Base-by-base conservation (phyloP, 108 stramenopile genomes). In the Nannochloropsis salina region DNA sequence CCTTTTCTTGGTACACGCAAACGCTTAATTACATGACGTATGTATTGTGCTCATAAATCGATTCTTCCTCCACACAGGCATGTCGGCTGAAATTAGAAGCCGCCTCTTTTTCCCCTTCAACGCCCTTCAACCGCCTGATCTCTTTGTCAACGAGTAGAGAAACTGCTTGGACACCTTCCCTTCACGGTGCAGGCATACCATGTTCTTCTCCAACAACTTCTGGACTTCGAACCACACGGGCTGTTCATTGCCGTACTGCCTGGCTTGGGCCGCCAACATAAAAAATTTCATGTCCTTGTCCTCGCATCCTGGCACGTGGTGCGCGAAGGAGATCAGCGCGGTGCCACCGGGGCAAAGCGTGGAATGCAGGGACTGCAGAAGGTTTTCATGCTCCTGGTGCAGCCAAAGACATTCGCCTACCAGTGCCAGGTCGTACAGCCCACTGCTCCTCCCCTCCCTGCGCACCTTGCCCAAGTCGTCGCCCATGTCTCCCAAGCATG, bases 251-350 rank as follows among this genome's bases (percentile, higher is more conserved):
- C 61, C 61, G n/a, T 74, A 74, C 61, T n/a, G 4, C 2, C 8
- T 15, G 20, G 20, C n/a, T n/a, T 74, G 61, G 61, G 61, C 8
- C 61, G 61, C 61, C 61, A 74, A 74, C 20, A n/a, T 74, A 0
- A 74, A 74, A n/a, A 74, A 74, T n/a, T 2, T 6, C 8, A 74
- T 4, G 61, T 74, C 61, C 61, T n/a, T 74, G 20, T 74, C 61
- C n/a, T 74, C 61, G n/a, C 61, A 74, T n/a, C 61, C 61, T n/a
- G 61, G 61, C 61, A 74, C 61, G 3, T 74, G 61, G n/a, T 74
- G 61, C 61, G 61, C 61, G 8, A 74, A 74, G n/a, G 6, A 74
- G 15, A 74, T n/a, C 61, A 74, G n/a, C 1, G 61, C 61, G 61
- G n/a, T 74, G 20, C 61, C 61, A n/a, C 61, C 61, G 15, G 61